Evolutionary conservation across 2,329 filamentous ascomycete genomes (phyloP).

Genomic region (Metarhizium robertsii): DNA sequence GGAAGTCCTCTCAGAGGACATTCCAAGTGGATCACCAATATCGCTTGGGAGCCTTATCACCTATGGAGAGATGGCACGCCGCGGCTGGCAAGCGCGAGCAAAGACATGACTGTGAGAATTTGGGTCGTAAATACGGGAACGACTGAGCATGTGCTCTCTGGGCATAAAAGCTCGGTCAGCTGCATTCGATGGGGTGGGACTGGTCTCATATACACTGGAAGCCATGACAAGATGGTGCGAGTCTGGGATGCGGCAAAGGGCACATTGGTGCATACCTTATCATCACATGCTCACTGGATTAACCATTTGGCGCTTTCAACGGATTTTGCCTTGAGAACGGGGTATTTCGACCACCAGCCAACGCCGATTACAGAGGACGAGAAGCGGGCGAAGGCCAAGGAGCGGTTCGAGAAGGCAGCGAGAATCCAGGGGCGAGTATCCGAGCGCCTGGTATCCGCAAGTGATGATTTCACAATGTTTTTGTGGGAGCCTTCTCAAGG

Average conservation of each 20-base stretch:
- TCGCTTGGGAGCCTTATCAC: constrained; percentile 93
- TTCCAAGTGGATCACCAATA: constrained; percentile 76
- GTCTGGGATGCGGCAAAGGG: constrained; percentile 80
- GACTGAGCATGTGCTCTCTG: constrained; percentile 74
- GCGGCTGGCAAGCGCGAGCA: constrained; percentile 76
- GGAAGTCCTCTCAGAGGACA: constrained; percentile 68
- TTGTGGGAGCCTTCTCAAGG: constrained; percentile 77
- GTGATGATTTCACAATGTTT: constrained; percentile 94
- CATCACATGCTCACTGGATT: constrained; percentile 84
- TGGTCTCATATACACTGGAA: constrained; percentile 72
- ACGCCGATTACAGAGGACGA: constrained; percentile 60
- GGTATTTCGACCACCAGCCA: constrained; percentile 73
- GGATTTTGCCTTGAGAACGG: constrained; percentile 79
- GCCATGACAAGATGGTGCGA: constrained; percentile 86
- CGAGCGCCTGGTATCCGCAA: constrained; percentile 81
- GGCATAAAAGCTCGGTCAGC: constrained; percentile 81
- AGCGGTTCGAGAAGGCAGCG: constrained; percentile 79
- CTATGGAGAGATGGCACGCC: constrained; percentile 65
- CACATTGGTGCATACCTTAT: constrained; percentile 69
- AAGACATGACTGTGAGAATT: constrained; percentile 79
- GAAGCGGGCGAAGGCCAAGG: constrained; percentile 65
- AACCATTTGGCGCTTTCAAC: constrained; percentile 92
- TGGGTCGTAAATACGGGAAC: constrained; percentile 75
- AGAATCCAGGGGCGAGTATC: constrained; percentile 65
- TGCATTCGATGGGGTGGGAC: constrained; percentile 95